Conservation (phyloP, 2,329 filamentous ascomycete genomes). For the Colletotrichum siamense region DNA sequence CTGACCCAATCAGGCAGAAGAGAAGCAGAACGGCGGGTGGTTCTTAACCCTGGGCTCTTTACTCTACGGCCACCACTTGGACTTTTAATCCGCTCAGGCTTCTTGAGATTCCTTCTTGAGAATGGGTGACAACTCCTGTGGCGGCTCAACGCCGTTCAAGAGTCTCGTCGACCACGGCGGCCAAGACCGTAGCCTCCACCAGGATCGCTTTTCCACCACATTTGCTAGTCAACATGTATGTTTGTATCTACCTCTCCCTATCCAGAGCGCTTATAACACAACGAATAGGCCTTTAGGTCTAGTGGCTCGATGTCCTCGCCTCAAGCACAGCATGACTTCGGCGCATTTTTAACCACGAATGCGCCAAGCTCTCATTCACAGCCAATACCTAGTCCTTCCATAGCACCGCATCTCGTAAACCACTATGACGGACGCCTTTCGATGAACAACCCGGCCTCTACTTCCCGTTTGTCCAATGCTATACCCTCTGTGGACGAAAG, state of each 20-base stretch:
- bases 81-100: not conserved
- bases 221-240: not conserved
- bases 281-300: conserved; percentile 10
- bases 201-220: conserved; percentile 38
- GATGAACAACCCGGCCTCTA: not conserved
- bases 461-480: not conserved
- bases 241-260: not conserved
- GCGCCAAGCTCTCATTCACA: not conserved
- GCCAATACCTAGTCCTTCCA: not conserved
- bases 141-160: conserved; percentile 48
- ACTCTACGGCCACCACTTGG: not conserved
- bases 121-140: conserved; percentile 49
- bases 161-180: conserved; percentile 46
- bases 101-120: not conserved
- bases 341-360: conserved; percentile 36
- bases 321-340: conserved; percentile 37
- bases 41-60: not conserved
- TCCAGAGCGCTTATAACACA: not conserved
- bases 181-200: conserved; percentile 45
- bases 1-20: not conserved
- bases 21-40: not conserved
- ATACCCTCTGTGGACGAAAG: no score
- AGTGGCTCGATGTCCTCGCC: not conserved
- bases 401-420: not conserved
- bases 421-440: not conserved